Conservation (phyloP, 2,329 filamentous ascomycete genomes). For the Berkeleyomyces rouxiae region DNA sequence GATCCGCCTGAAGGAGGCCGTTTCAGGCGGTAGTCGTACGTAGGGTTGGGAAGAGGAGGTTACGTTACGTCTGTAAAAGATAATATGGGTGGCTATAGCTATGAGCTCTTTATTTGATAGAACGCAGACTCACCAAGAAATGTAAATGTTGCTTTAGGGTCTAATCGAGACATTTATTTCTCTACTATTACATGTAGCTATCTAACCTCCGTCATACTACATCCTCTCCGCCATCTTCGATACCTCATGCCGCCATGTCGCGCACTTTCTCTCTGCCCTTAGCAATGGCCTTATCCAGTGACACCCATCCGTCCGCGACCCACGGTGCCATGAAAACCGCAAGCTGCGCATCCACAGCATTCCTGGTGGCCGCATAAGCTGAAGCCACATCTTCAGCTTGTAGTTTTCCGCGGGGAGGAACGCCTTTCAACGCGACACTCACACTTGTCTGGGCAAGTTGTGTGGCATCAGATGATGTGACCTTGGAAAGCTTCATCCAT, state of each 20-base stretch:
- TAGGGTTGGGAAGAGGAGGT: neutral
- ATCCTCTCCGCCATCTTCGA: neutral
- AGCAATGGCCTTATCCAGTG: conserved; percentile 27
- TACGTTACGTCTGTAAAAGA: no score
- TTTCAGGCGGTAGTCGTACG: conserved; percentile 17
- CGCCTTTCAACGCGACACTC: conserved; percentile 50
- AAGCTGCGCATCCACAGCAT: conserved; percentile 55
- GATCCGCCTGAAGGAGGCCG: conserved; percentile 45
- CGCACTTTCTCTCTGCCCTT: neutral
- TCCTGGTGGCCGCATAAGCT: conserved; percentile 59
- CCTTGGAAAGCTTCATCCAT: conserved; percentile 58
- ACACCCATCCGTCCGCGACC: conserved; percentile 48
- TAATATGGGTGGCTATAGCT: no score
- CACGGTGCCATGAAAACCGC: conserved; percentile 73
- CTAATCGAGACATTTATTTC: neutral
- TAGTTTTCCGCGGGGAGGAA: conserved; percentile 55
- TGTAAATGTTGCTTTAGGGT: neutral
- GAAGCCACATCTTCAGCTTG: conserved; percentile 52
- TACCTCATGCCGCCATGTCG: neutral
- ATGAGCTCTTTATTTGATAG: neutral
- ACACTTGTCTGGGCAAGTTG: conserved; percentile 54
- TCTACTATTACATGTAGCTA: neutral
- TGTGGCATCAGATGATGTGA: conserved; percentile 38
- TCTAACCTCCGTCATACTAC: neutral
- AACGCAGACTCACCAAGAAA: neutral